phyloP scores from a whole-genome alignment of 2,329 filamentous ascomycete genomes.

The Aspergillus ibericus region DNA sequence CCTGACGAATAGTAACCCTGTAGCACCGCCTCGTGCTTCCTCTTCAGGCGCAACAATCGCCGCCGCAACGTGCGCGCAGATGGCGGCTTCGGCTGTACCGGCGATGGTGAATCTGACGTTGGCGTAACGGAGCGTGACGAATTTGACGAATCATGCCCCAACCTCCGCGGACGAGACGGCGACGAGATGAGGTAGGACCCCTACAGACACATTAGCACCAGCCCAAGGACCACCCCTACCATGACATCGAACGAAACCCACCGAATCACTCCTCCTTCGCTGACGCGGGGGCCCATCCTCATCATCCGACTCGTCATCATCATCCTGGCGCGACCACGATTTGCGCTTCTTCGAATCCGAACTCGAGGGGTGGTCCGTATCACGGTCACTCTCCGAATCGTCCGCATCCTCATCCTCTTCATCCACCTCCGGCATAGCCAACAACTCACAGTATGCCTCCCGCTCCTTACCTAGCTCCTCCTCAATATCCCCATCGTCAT shows the following conservation, averaged over 20 bases:
- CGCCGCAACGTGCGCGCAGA: constrained; percentile 72
- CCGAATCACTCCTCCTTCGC: constrained; percentile 83
- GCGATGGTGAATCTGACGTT: constrained; percentile 41
- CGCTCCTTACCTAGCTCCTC: constrained; percentile 73
- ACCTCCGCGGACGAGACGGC: constrained; percentile 42
- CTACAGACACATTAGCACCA: constrained; percentile 22
- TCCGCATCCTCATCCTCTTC: constrained; percentile 68
- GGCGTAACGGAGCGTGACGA: constrained; percentile 49
- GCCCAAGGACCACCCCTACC: neutral
- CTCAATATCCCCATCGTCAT: constrained; percentile 93
- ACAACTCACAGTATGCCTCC: constrained; percentile 79
- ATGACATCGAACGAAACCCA: constrained; percentile 41
- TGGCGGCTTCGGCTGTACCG: constrained; percentile 54
- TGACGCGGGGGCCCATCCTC: constrained; percentile 75
- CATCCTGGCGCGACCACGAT: constrained; percentile 70
- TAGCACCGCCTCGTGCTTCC: constrained; percentile 73
- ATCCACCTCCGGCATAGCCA: constrained; percentile 87
- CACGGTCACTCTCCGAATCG: constrained; percentile 59
- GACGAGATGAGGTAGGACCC: constrained; percentile 44
- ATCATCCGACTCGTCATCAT: constrained; percentile 66
- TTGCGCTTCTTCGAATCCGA: constrained; percentile 66
- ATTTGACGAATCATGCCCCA: constrained; percentile 44
- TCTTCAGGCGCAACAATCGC: constrained; percentile 71
- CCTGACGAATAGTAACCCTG: constrained; percentile 83
- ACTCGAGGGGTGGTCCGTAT: constrained; percentile 49